Base-by-base conservation (phyloP, 352 stramenopile species). In the Globisporangium polare region DNA sequence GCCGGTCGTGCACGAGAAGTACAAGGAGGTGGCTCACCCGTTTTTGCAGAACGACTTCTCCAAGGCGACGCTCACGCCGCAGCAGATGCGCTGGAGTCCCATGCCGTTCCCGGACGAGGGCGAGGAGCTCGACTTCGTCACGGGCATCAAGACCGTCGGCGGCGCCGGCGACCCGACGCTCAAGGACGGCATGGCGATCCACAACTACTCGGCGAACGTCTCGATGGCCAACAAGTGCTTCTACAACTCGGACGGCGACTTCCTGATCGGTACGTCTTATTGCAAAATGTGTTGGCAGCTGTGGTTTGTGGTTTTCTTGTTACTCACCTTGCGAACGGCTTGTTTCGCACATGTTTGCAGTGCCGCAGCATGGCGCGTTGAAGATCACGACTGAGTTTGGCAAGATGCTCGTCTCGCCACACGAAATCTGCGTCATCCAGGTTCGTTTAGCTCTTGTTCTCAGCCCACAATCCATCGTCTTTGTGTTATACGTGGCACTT, bases 221-320 rank as follows among this genome's bases (percentile, higher is more conserved):
- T 89, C 80, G 42, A 99, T 99, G 96, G 68, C 64, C 31, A 69
- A 97, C 68, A 82, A 84, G 58, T 90, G 89, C 51, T 90, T 98
- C 33, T 97, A 98, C 80, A 98, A 99, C 77, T 93, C 88, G 53
- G 97, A 99, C 72, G 97, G 97, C 59, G 97, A 99, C 64, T 95
- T 99, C 47, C 78, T 99, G 47, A 97, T 99, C 57, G 81, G 77
- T 86, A 60, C 24, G 60, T 61, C 29, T 9, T 31, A 3, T 51
- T n/a, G n/a, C n/a, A n/a, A n/a, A n/a, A n/a, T n/a, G 45, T 20
- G 13, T 29, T 10, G 22, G 13, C 9, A 31, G 1, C 13, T 51
- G 13, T 61, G 22, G 9, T 12, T 33, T 33, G 2, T 20, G 9
- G 2, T 29, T 20, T 60, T 5, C 45, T 9, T 29, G 20, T 41